Percentiles rank a stretch among this genome's conserved stretches.
Conservation (phyloP, 1,284 basidiomycete species). For the Tylopilus sp. region DNA sequence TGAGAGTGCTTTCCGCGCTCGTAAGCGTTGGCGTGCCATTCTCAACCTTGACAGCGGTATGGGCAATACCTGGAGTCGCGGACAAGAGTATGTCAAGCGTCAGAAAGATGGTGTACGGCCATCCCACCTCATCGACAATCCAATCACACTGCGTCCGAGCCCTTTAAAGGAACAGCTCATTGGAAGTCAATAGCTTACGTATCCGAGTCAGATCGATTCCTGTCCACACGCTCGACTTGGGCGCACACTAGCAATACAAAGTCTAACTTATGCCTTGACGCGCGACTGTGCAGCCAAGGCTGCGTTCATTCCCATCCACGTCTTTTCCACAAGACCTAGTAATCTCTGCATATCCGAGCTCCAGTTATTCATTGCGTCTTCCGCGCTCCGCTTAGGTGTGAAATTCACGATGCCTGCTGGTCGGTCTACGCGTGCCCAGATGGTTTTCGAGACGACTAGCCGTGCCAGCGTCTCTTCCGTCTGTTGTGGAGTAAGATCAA, state of each 20-base stretch:
- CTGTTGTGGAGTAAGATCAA: slow-evolving; percentile 79
- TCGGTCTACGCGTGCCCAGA: slow-evolving; percentile 94
- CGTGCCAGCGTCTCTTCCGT: slow-evolving; percentile 88
- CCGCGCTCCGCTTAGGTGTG: slow-evolving; percentile 70
- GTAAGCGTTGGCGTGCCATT: slow-evolving; percentile 74
- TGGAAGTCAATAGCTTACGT: slow-evolving; percentile 17
- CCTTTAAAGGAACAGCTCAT: slow-evolving; percentile 22
- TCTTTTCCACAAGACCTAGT: slow-evolving; percentile 76
- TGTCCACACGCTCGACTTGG: slow-evolving; percentile 7
- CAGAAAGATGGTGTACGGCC: slow-evolving; percentile 69
- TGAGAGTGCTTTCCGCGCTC: slow-evolving; percentile 55
- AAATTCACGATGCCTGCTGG: slow-evolving; percentile 90
- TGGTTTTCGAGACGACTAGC: slow-evolving; percentile 86
- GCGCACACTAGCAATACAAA: slow-evolving; percentile 22
- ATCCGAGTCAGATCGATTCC: not conserved
- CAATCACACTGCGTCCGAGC: slow-evolving; percentile 6
- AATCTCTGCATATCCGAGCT: slow-evolving; percentile 92
- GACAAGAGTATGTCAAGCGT: slow-evolving; percentile 63
- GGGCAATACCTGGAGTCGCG: slow-evolving; percentile 57
- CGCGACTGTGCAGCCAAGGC: slow-evolving; percentile 77
- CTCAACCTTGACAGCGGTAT: slow-evolving; percentile 44
- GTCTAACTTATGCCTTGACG: slow-evolving; percentile 44
- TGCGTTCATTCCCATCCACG: slow-evolving; percentile 88
- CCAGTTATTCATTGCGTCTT: slow-evolving; percentile 96
- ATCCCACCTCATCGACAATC: slow-evolving; percentile 42